Evolutionary conservation across 2,329 filamentous ascomycete genomes (phyloP).

Genomic region (Ophiostoma triangulosporum): DNA sequence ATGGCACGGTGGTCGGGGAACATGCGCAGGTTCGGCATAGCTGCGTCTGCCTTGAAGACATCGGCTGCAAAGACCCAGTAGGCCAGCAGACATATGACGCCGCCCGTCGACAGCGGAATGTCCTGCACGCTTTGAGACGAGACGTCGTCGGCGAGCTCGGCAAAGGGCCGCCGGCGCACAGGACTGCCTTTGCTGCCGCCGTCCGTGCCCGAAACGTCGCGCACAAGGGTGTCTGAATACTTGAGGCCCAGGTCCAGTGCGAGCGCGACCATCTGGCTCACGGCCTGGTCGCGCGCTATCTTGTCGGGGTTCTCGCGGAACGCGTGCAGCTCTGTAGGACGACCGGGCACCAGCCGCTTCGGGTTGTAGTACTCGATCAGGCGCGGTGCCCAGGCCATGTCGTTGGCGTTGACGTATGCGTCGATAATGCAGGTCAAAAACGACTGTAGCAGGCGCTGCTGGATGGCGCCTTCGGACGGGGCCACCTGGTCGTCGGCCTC

Average conservation of each 20-base stretch:
- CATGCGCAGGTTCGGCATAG: conserved; percentile 38
- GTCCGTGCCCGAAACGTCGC: conserved; percentile 23
- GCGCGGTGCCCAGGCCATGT: conserved; percentile 47
- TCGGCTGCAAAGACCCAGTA: conserved; percentile 51
- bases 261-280: conserved; percentile 60
- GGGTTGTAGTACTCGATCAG: conserved; percentile 57
- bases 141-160: conserved; percentile 16
- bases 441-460: conserved; percentile 53
- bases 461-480: conserved; percentile 46
- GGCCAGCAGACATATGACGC: conserved; percentile 43
- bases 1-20: conserved; percentile 47
- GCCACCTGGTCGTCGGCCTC: conserved; percentile 42
- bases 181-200: conserved; percentile 19
- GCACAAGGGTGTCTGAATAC: conserved; percentile 32
- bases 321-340: conserved; percentile 45
- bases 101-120: conserved; percentile 45
- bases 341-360: conserved; percentile 46
- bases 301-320: conserved; percentile 49
- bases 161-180: conserved; percentile 31
- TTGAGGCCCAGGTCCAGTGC: conserved; percentile 47
- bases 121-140: conserved; percentile 24
- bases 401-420: conserved; percentile 51
- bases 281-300: conserved; percentile 47
- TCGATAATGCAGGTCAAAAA: conserved; percentile 70
- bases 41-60: conserved; percentile 43